Evolutionary conservation across 1,139 yeast genomes (phyloP).

Genomic region (Protomyces inouyei): DNA sequence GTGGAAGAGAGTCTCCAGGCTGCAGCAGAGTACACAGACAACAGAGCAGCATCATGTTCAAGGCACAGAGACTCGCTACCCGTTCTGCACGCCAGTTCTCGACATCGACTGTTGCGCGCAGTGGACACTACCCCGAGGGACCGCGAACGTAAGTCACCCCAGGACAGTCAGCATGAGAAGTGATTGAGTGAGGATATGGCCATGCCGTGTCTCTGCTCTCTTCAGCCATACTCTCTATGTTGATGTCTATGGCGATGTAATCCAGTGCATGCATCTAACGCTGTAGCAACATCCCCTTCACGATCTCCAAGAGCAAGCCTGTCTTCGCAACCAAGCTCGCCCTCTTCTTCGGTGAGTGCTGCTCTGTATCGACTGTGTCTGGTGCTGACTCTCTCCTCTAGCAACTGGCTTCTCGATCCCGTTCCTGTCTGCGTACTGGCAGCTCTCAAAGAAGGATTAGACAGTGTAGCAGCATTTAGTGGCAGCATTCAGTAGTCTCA

Average conservation of each 20-base stretch:
- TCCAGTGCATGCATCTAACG: neutral
- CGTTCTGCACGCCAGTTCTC: constrained; percentile 9
- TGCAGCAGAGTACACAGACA: neutral
- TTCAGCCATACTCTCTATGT: neutral
- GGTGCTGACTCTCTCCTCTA: neutral
- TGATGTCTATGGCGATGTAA: neutral
- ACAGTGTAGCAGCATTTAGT: neutral
- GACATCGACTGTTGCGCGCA: constrained; percentile 17
- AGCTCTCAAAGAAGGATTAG: constrained; percentile 21
- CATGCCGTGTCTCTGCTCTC: no score
- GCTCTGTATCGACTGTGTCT: neutral
- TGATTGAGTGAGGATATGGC: no score
- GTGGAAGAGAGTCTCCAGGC: neutral
- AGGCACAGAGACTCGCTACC: neutral
- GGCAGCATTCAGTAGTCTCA: neutral
- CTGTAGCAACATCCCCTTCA: constrained; percentile 21
- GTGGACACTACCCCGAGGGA: constrained; percentile 23
- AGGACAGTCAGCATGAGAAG: no score
- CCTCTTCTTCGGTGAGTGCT: constrained; percentile 10
- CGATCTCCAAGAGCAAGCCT: constrained; percentile 22
- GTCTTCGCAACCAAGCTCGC: constrained; percentile 21
- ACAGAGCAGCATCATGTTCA: neutral
- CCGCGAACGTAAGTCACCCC: constrained; percentile 17
- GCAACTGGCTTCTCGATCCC: constrained; percentile 25
- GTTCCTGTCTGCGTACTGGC: constrained; percentile 25